These are phyloP conservation scores for Euryodendron excelsum DNA, from an alignment of 148 eudicot genomes.

Conservation along the genomic window DNA sequence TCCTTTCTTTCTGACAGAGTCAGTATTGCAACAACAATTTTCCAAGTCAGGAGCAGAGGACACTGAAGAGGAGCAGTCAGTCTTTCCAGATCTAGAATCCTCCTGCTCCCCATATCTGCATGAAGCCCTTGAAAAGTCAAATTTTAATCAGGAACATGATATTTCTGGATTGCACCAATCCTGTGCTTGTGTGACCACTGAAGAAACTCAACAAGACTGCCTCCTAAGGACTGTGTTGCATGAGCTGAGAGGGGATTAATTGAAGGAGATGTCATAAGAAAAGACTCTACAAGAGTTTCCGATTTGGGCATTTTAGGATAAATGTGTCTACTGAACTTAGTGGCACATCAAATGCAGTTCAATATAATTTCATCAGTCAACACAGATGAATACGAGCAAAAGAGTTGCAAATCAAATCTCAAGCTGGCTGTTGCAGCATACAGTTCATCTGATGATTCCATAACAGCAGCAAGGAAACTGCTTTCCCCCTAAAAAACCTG, in stretches of 20 bases:
- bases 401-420: slow-evolving; percentile 70
- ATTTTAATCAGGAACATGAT: slow-evolving; percentile 62
- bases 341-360: slow-evolving; percentile 47
- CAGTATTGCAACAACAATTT: slow-evolving; percentile 31
- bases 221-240: slow-evolving; percentile 64
- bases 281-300: slow-evolving; percentile 79
- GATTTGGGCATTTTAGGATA: slow-evolving; percentile 73
- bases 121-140: slow-evolving; percentile 47
- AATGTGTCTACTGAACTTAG: slow-evolving; percentile 37
- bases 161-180: slow-evolving; percentile 50
- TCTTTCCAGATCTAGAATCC: slow-evolving; percentile 73
- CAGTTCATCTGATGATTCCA: slow-evolving; percentile 88
- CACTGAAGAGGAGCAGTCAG: slow-evolving; percentile 84
- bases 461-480: slow-evolving; percentile 53
- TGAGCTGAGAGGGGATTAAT: slow-evolving; percentile 90
- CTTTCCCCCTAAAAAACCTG: slow-evolving; percentile 91
- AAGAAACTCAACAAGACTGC: slow-evolving; percentile 56
- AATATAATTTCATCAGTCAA: slow-evolving; percentile 78
- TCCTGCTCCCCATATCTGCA: slow-evolving; percentile 79
- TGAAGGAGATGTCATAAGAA: slow-evolving; percentile 75
- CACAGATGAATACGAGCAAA: slow-evolving; percentile 61
- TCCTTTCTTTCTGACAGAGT: slow-evolving; percentile 44
- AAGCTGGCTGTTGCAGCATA: slow-evolving; percentile 87
- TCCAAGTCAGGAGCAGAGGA: slow-evolving; percentile 72
- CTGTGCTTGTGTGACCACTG: slow-evolving; percentile 56